These are phyloP conservation scores for Monosporascus cannonballus DNA, from an alignment of 2,329 filamentous ascomycete species.

Conservation along the genomic window DNA sequence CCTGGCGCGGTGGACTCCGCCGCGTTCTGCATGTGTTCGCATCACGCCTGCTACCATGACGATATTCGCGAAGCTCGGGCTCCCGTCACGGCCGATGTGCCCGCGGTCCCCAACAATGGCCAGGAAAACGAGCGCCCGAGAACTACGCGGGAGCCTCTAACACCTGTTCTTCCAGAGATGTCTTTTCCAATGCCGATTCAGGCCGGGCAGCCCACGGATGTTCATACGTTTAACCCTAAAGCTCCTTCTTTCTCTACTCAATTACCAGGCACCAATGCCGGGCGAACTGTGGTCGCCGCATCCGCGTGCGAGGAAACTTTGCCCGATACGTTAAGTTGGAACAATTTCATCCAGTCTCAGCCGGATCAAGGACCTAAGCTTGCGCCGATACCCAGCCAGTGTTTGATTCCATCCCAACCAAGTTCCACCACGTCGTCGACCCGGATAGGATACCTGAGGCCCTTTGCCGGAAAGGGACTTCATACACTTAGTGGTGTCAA, in stretches of 20 bases:
- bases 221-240: slow-evolving; percentile 28
- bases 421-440: slow-evolving; percentile 47
- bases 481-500: slow-evolving; percentile 42
- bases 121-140: slow-evolving; percentile 50
- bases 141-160: slow-evolving; percentile 43
- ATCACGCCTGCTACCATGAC: slow-evolving; percentile 58
- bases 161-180: slow-evolving; percentile 40
- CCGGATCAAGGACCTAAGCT: slow-evolving; percentile 26
- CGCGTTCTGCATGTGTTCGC: slow-evolving; percentile 56
- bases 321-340: slow-evolving; percentile 52
- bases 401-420: slow-evolving; percentile 44
- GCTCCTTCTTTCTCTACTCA: slow-evolving; percentile 30
- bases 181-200: slow-evolving; percentile 33
- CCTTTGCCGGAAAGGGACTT: slow-evolving; percentile 50
- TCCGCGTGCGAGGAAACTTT: slow-evolving; percentile 35
- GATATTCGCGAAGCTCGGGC: slow-evolving; percentile 29
- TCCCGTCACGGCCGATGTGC: slow-evolving; percentile 11
- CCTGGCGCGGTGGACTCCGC: slow-evolving; percentile 30
- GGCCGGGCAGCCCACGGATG: slow-evolving; percentile 34
- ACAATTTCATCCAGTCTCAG: slow-evolving; percentile 35
- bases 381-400: slow-evolving; percentile 45
- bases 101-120: slow-evolving; percentile 17
- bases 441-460: slow-evolving; percentile 44
- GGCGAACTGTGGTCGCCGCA: slow-evolving; percentile 19
- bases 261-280: slow-evolving; percentile 17